Percentiles rank a stretch among this genome's conserved stretches.
These are phyloP conservation scores for Larix sibirica DNA, from an alignment of 83 land plant species.

Conservation along the genomic window DNA sequence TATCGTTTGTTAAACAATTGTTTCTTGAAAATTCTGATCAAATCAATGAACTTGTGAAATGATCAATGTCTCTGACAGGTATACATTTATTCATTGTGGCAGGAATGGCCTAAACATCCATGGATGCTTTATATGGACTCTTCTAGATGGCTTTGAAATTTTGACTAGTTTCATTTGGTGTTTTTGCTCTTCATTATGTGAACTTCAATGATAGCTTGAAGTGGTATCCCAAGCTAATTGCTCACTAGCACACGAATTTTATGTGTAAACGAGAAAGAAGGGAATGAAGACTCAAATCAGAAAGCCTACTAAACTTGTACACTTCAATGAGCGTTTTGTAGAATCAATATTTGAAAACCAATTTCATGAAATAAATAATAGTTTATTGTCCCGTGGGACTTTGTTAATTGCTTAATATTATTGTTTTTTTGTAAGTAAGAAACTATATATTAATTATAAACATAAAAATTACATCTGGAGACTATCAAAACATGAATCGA, in stretches of 20 bases:
- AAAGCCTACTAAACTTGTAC: neutral
- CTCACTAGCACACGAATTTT: neutral
- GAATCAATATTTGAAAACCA: neutral
- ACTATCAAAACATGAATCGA: too few species aligned
- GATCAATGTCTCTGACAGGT: neutral
- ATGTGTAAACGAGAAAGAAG: neutral
- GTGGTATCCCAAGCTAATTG: neutral
- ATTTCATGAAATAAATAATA: too few species aligned
- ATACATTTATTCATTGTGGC: neutral
- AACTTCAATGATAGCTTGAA: slow-evolving; percentile 10
- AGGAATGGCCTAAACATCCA: neutral
- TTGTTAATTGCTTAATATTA: too few species aligned
- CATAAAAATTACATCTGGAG: too few species aligned
- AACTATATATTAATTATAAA: too few species aligned
- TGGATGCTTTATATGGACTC: slow-evolving; percentile 15
- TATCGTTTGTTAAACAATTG: neutral
- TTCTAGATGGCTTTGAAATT: too few species aligned
- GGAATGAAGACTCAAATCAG: neutral
- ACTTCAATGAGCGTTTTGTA: neutral
- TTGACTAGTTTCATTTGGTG: neutral
- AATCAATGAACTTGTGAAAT: neutral
- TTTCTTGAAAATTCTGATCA: neutral
- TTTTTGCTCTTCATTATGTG: slow-evolving; percentile 20
- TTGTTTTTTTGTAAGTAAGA: too few species aligned
- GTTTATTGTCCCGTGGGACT: too few species aligned